Percentiles rank a stretch among this genome's conserved stretches.
phyloP scores from a whole-genome alignment of 164 flowering plant genomes.

The Santalum album region DNA sequence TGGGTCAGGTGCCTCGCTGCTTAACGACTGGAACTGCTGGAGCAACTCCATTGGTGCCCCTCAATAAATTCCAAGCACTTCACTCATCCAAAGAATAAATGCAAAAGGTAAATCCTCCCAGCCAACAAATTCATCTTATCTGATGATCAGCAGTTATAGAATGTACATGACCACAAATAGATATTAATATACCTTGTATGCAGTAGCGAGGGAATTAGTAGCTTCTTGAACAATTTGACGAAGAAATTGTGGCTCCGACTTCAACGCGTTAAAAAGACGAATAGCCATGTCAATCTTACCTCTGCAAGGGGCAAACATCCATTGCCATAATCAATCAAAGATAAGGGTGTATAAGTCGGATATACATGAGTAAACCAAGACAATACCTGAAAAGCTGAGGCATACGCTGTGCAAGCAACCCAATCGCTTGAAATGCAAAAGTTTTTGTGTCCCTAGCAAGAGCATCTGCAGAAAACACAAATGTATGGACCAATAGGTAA shows the following conservation, averaged over 20 bases:
- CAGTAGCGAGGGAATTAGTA: slow-evolving; percentile 62
- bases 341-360: neutral
- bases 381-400: slow-evolving; percentile 86
- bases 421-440: slow-evolving; percentile 88
- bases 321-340: neutral
- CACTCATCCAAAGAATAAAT: no score
- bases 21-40: no score
- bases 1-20: no score
- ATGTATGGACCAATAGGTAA: slow-evolving; percentile 1
- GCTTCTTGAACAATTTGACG: slow-evolving; percentile 80
- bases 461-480: slow-evolving; percentile 30
- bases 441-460: slow-evolving; percentile 57
- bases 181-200: slow-evolving; percentile 66
- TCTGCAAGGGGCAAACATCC: slow-evolving; percentile 24
- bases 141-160: no score
- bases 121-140: no score
- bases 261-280: slow-evolving; percentile 85
- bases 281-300: slow-evolving; percentile 84
- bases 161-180: no score
- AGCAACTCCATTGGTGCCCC: no score
- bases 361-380: no score
- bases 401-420: slow-evolving; percentile 86
- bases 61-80: no score
- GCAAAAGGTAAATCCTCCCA: no score
- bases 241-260: slow-evolving; percentile 57